These are phyloP conservation scores for Excoecaria cochinchinensis DNA, from an alignment of 345 rosid genomes.

Conservation along the genomic window DNA sequence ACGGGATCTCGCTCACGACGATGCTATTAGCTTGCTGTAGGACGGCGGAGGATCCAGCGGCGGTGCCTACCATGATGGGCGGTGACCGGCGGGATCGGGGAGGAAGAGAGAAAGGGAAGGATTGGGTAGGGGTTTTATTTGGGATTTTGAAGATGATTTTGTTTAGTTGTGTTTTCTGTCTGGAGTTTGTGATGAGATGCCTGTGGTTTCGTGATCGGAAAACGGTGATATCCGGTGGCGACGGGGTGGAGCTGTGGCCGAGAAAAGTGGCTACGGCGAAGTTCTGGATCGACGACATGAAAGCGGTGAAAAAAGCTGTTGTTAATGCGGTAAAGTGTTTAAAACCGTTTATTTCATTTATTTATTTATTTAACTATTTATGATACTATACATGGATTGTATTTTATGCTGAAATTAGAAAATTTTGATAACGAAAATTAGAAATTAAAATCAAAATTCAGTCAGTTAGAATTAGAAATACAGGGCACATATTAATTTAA, in stretches of 20 bases:
- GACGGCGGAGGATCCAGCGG: slow-evolving; percentile 31
- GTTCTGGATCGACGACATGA: slow-evolving; percentile 53
- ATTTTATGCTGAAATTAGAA: no score
- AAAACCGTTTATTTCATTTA: background rate
- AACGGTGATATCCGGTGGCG: slow-evolving; percentile 52
- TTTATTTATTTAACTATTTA: background rate
- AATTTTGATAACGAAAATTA: no score
- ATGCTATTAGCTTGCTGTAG: slow-evolving; percentile 46
- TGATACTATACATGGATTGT: no score
- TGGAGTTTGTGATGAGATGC: slow-evolving; percentile 36
- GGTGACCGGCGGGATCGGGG: slow-evolving; percentile 6
- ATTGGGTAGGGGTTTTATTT: slow-evolving; percentile 9
- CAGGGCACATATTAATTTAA: no score
- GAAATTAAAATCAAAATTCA: no score
- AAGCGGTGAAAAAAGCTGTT: slow-evolving; percentile 43
- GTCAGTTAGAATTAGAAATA: no score
- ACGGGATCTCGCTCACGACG: slow-evolving; percentile 58
- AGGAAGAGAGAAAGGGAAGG: slow-evolving; percentile 6
- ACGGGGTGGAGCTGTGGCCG: slow-evolving; percentile 66
- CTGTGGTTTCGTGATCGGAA: slow-evolving; percentile 40
- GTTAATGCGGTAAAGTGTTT: slow-evolving; percentile 33
- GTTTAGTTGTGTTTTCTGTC: slow-evolving; percentile 33
- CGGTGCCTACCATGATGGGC: slow-evolving; percentile 25
- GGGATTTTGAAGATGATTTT: slow-evolving; percentile 32
- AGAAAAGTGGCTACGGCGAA: slow-evolving; percentile 52